Evolutionary conservation across 2,329 filamentous ascomycete genomes (phyloP).

Genomic region (Botryotinia convoluta): DNA sequence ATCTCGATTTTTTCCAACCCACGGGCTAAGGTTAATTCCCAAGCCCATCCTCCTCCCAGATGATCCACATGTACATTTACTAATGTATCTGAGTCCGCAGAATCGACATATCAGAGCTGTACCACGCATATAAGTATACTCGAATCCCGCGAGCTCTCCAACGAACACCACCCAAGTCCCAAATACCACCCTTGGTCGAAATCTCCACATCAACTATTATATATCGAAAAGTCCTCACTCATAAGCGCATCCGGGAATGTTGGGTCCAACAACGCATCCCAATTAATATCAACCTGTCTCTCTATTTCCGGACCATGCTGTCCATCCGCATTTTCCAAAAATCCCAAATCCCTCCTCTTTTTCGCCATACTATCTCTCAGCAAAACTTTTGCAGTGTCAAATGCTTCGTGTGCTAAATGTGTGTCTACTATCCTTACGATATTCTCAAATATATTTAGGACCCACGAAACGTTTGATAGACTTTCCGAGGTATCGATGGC

Average conservation of each 20-base stretch:
- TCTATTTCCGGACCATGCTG: slow-evolving; percentile 15
- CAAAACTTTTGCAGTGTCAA: slow-evolving; percentile 29
- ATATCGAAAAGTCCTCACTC: slow-evolving; percentile 17
- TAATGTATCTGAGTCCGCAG: neutral
- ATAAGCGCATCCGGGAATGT: slow-evolving; percentile 14
- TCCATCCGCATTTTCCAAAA: slow-evolving; percentile 22
- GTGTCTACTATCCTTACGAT: slow-evolving; percentile 24
- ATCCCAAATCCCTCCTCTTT: slow-evolving; percentile 24
- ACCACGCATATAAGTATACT: neutral
- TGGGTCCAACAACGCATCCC: slow-evolving; percentile 31
- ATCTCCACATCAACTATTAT: neutral
- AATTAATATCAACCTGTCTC: slow-evolving; percentile 24
- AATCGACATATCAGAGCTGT: neutral
- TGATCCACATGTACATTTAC: neutral
- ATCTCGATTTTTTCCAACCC: too few species aligned
- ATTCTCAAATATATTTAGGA: slow-evolving; percentile 27
- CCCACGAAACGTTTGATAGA: slow-evolving; percentile 25
- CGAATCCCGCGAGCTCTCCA: neutral
- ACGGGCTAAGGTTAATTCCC: neutral
- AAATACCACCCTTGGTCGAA: neutral
- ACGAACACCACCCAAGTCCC: neutral
- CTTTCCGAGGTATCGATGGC: slow-evolving; percentile 28
- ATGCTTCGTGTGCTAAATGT: slow-evolving; percentile 27
- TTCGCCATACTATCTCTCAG: slow-evolving; percentile 26
- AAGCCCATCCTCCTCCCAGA: neutral